Evolutionary conservation across 352 stramenopile species (phyloP).

Genomic region (Phytophthora sojae): DNA sequence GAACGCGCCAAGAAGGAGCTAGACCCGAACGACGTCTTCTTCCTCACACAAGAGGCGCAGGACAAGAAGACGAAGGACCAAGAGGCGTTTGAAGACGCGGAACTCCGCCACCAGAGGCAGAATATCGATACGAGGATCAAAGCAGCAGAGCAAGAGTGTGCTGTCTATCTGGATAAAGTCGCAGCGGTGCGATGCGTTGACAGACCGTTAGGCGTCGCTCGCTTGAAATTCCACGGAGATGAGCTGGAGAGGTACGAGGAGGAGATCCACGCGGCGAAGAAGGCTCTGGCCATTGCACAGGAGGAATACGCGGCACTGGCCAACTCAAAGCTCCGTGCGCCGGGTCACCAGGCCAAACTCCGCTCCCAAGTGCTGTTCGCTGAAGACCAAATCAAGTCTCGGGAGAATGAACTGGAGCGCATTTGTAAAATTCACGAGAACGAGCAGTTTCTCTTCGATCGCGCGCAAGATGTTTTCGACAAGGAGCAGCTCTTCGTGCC

Average conservation of each 20-base stretch:
- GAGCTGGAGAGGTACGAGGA: conserved; percentile 57
- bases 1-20: conserved; percentile 77
- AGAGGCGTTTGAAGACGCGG: conserved; percentile 63
- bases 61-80: conserved; percentile 66
- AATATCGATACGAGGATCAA: conserved; percentile 57
- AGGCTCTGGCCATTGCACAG: conserved; percentile 52
- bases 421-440: conserved; percentile 65
- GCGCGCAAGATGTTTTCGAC: conserved; percentile 61
- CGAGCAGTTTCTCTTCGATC: conserved; percentile 78
- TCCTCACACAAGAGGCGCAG: conserved; percentile 67
- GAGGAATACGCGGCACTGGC: conserved; percentile 77
- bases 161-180: conserved; percentile 45
- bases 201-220: conserved; percentile 54
- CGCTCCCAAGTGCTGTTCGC: conserved; percentile 77
- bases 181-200: conserved; percentile 47
- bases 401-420: conserved; percentile 64
- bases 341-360: conserved; percentile 59
- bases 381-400: conserved; percentile 73
- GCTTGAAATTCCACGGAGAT: conserved; percentile 68
- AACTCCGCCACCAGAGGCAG: conserved; percentile 51
- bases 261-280: conserved; percentile 61
- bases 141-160: conserved; percentile 47
- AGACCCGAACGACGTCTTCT: conserved; percentile 83
- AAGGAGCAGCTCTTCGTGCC: conserved; percentile 74
- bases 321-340: conserved; percentile 51